Evolutionary conservation across 176 grass and related monocot species (phyloP), one percentile per base, ranked within the genome.

Genomic region (Oropetium thomaeum): DNA sequence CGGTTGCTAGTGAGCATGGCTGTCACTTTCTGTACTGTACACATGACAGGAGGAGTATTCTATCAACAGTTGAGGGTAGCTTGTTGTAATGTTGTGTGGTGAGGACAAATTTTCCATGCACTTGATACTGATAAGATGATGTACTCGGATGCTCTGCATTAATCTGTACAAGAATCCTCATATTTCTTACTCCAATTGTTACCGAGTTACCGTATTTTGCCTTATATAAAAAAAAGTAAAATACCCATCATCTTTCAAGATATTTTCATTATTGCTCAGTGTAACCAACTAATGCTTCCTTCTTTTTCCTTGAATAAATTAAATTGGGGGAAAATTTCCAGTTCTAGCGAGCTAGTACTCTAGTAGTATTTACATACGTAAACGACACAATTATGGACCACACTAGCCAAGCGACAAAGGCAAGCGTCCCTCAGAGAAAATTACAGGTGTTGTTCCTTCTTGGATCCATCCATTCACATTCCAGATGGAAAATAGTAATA

Each of bases 11-110:
- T 78, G 67, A 60, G 79, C 68, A 83, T 74, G 41, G 61, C 13
- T 43, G 85, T 87, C 79, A 4, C 62, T 61, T 0, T 87, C 80
- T 9, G 6, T 73, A 82, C 74, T n/a, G n/a, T n/a, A n/a, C n/a
- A n/a, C n/a, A n/a, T n/a, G n/a, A 68, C 41, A 67, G 3, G 47
- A 47, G 47, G 29, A 58, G 33, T 45, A 66, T 76, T 38, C 73
- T 76, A 76, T 58, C 84, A 10, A 8, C 28, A 81, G 10, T 22
- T 5, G 58, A 22, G 57, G 41, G 39, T 27, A 64, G 75, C n/a
- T 64, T 70, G 76, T 45, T 58, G 13, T 6, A 58, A 7, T 0
- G 14, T 58, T 31, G 48, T 63, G 71, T 53, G 71, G 71, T 14
- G 57, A 17, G 53, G 63, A 70, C 71, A 35, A 20, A 12, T 27